Conservation (phyloP, 2,329 filamentous ascomycete species). For the Shiraia bambusicola region DNA sequence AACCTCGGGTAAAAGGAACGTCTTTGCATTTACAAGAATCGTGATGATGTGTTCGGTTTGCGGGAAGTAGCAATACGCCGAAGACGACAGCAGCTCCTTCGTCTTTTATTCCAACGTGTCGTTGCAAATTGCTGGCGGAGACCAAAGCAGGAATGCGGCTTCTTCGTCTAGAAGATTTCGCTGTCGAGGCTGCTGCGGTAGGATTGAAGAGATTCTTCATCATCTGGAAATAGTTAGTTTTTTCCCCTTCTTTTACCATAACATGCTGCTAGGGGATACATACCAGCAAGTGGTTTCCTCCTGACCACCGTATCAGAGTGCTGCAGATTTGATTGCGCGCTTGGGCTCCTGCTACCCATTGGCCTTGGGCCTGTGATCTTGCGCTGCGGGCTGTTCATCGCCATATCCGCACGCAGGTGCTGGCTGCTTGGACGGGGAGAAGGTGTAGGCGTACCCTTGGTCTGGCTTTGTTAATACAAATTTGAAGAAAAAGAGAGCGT, state of each 20-base stretch:
- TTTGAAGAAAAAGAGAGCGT: background rate
- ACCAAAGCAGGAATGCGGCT: too few species aligned
- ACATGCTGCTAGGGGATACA: slow-evolving; percentile 9
- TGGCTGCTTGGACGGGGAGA: slow-evolving; percentile 33
- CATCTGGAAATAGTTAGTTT: slow-evolving; percentile 17
- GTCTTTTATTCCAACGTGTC: too few species aligned
- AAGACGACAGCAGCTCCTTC: too few species aligned
- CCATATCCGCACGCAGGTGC: slow-evolving; percentile 25
- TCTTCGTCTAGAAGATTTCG: slow-evolving; percentile 36
- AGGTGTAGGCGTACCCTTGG: slow-evolving; percentile 29
- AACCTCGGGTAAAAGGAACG: too few species aligned
- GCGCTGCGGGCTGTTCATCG: slow-evolving; percentile 38
- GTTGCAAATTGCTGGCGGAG: too few species aligned
- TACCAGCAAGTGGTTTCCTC: slow-evolving; percentile 41
- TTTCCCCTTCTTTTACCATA: background rate
- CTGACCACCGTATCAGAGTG: slow-evolving; percentile 40
- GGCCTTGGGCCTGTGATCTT: slow-evolving; percentile 54
- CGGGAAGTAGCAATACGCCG: too few species aligned
- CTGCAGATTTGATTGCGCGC: slow-evolving; percentile 29
- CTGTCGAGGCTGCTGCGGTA: slow-evolving; percentile 41
- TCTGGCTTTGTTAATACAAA: slow-evolving; percentile 24
- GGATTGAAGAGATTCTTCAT: slow-evolving; percentile 36
- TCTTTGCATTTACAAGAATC: too few species aligned
- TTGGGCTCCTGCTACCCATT: slow-evolving; percentile 54
- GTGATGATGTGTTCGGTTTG: too few species aligned